Conservation (phyloP, 495 filamentous ascomycete species). For the Entonaema liquescens region DNA sequence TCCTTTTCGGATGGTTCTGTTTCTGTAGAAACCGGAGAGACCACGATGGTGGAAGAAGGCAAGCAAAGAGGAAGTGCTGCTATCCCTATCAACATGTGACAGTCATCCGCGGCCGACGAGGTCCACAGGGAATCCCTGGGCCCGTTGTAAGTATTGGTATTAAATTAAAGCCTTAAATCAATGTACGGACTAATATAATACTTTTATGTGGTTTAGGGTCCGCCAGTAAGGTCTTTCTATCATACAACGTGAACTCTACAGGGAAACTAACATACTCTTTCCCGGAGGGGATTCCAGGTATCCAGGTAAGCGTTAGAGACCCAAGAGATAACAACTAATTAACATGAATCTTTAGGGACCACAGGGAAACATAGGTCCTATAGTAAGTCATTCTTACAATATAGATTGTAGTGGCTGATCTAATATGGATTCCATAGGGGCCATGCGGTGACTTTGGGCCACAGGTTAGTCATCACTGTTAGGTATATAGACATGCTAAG, state of each 20-base stretch:
- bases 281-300: neutral
- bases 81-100: neutral
- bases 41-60: neutral
- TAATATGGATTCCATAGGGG: neutral
- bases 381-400: neutral
- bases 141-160: neutral
- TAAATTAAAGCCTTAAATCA: neutral
- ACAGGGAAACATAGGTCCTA: neutral
- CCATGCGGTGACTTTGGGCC: neutral
- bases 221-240: neutral
- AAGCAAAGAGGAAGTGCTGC: neutral
- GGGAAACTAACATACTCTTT: neutral
- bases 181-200: neutral
- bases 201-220: neutral
- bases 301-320: neutral
- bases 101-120: neutral
- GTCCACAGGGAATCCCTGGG: slow-evolving; percentile 9
- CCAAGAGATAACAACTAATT: too few relatives aligned
- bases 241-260: too few relatives aligned
- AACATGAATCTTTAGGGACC: too few relatives aligned
- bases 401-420: neutral
- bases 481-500: neutral
- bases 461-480: neutral
- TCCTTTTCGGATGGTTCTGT: slow-evolving; percentile 15
- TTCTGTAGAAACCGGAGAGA: neutral